Base-by-base conservation (phyloP, 108 stramenopile genomes). In the Cyclotella cryptica region DNA sequence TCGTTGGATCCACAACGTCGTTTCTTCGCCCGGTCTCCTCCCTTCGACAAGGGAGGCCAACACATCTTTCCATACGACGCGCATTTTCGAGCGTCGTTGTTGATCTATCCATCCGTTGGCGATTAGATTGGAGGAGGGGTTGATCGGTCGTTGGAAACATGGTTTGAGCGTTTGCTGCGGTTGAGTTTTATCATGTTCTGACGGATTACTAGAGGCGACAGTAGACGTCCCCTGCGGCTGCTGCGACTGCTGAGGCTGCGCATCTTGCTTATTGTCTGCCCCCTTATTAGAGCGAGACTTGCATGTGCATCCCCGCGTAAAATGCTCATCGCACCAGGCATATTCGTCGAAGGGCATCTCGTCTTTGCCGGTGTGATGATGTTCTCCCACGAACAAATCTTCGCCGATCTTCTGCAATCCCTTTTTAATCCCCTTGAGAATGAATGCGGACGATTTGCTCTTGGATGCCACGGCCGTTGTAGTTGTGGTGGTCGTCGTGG, bases 1-100 rank as follows among this genome's bases (percentile, higher is more conserved):
- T n/a, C 94, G 85, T 87, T 96, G 92, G 83, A 96, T 93, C 94
- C 94, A 95, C 21, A 95, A 80, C 19, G 92, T 95, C 3, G 92
- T 92, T 75, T 93, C 92, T 75, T 96, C 91, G 40, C 92, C 92
- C 15, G 87, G 87, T 29, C 88, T 77, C 27, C 90, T 84, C 4
- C 85, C 91, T 69, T 92, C 87, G 9, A 96, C 92, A 8, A 96
- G 54, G 10, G 82, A 86, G 10, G 91, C 92, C 65, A 96, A 57
- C 3, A 96, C 89, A 30, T 96, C 90, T 69, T 96, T 96, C 94
- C 94, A 96, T 2, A 91, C 88, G 18, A 78, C 59, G 21, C 94
- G 79, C 87, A 96, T 88, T 85, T 90, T 96, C 13, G 86, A 88
- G 18, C 91, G 89, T 10, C 94, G 87, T n/a, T 88, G 89, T 80